phyloP scores from a whole-genome alignment of 164 flowering plant species.

The Malania oleifera region DNA sequence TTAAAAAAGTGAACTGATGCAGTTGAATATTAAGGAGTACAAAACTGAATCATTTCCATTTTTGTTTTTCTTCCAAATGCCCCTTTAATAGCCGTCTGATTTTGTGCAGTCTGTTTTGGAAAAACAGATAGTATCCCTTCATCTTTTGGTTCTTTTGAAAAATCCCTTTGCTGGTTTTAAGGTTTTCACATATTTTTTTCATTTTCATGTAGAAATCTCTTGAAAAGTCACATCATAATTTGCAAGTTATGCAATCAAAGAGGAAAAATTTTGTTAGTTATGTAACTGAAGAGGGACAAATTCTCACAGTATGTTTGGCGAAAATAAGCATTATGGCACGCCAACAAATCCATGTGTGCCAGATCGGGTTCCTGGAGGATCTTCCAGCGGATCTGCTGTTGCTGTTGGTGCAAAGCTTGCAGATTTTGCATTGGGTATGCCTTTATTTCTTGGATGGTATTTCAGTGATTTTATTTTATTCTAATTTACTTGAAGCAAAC shows the following conservation, averaged over 20 bases:
- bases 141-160: too few species aligned
- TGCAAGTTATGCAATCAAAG: background rate
- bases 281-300: background rate
- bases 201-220: background rate
- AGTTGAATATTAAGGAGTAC: too few species aligned
- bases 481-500: background rate
- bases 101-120: too few species aligned
- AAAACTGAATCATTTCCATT: background rate
- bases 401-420: slow-evolving; percentile 76
- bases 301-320: slow-evolving; percentile 72
- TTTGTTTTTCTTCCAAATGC: background rate
- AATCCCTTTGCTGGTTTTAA: too few species aligned
- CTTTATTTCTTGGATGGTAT: background rate
- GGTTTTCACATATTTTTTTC: background rate
- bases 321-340: slow-evolving; percentile 84
- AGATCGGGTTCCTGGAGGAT: slow-evolving; percentile 89
- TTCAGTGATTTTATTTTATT: background rate
- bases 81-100: too few species aligned
- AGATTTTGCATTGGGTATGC: slow-evolving; percentile 80
- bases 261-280: slow-evolving; percentile 4
- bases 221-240: background rate
- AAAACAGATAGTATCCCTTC: too few species aligned
- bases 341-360: slow-evolving; percentile 79
- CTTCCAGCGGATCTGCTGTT: slow-evolving; percentile 97
- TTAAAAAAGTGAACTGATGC: too few species aligned